Evolutionary conservation across 2,329 filamentous ascomycete genomes (phyloP), one percentile per base, ranked within the genome.

Genomic region (Xylariaceae sp.): DNA sequence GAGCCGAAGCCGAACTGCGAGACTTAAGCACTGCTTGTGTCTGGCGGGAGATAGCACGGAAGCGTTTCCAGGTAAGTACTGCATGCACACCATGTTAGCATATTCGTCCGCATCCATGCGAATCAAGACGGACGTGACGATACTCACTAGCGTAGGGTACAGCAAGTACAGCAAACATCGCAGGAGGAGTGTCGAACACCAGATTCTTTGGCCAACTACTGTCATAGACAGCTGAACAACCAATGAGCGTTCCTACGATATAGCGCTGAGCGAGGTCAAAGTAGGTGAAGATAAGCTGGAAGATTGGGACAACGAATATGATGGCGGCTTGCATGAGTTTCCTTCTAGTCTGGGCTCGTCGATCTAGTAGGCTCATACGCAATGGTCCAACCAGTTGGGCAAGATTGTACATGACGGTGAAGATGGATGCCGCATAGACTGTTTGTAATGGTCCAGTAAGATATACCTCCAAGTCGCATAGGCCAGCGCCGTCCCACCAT

Each of bases 381-480:
- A 67, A 49, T 19, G 74, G 54, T 24, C 66, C 67, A 39, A 81
- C 67, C 51, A 76, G 74, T 29, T 64, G 56, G 12, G 76, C 67
- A 9, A 81, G 66, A 34, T 76, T 72, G 12, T 69, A 68, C 67
- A 79, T 74, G 43, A 78, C 71, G 54, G 73, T 71, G 38, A 78
- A 70, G 34, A 78, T 62, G 28, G 71, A 69, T n/a, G 71, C 69
- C 31, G 65, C 65, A 54, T 69, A 79, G 32, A 73, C 52, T 2
- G 68, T 68, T 31, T 67, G 54, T 19, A 70, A 43, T 3, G 64
- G 58, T n/a, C 52, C 59, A 16, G 39, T 36, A 8, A 64, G 35
- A 49, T 68, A 71, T 8, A 59, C 54, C 50, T 74, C 65, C 26
- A 78, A 9, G 50, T 81, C 77, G 51, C 78, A 81, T 59, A 74